Evolutionary conservation across 495 filamentous ascomycete genomes (phyloP).

Genomic region (Pyrenula aspistea): DNA sequence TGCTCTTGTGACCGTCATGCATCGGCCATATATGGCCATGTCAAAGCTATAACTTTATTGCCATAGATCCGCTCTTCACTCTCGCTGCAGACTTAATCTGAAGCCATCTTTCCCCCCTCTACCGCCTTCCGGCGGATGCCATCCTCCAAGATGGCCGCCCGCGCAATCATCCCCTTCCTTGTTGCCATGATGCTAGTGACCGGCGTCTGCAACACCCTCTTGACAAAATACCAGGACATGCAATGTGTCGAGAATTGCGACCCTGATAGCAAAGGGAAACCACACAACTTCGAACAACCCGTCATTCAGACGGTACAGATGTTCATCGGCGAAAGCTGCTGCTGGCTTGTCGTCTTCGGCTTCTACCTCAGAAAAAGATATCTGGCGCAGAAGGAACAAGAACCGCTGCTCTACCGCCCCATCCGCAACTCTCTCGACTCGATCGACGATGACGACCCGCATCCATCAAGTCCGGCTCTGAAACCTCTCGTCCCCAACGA

Average conservation of each 20-base stretch:
- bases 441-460: conserved; percentile 31
- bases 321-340: conserved; percentile 88
- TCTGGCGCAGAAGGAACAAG: conserved; percentile 21
- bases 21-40: neutral
- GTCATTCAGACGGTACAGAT: conserved; percentile 94
- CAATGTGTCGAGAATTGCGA: conserved; percentile 91
- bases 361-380: conserved; percentile 53
- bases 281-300: conserved; percentile 80
- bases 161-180: conserved; percentile 63
- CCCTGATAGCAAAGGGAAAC: conserved; percentile 43
- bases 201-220: conserved; percentile 90
- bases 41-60: neutral
- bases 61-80: neutral
- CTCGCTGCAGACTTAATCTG: neutral
- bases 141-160: conserved; percentile 33
- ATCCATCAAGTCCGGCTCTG: conserved; percentile 20
- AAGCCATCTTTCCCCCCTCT: neutral
- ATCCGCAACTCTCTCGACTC: conserved; percentile 31
- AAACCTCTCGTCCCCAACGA: conserved; percentile 34
- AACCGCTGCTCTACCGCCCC: conserved; percentile 48
- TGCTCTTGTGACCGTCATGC: neutral
- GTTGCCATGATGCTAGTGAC: conserved; percentile 87
- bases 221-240: conserved; percentile 98
- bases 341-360: conserved; percentile 71
- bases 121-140: neutral